These are phyloP conservation scores for Boletus coccyginus DNA, from an alignment of 768 basidiomycete species.

Conservation along the genomic window DNA sequence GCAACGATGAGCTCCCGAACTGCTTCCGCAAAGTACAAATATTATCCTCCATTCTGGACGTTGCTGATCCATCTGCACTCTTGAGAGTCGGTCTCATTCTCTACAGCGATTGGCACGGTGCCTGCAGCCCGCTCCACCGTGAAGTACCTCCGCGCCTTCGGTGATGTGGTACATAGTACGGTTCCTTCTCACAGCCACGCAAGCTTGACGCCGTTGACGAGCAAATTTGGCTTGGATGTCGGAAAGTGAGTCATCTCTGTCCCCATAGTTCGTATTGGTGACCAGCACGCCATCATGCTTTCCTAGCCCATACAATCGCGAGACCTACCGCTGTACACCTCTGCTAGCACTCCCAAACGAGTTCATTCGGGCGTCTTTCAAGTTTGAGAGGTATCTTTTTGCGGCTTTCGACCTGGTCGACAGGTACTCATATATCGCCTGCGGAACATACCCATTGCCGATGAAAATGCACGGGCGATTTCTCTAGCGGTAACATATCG, in stretches of 20 bases:
- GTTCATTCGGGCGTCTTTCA: constrained; percentile 63
- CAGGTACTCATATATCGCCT: constrained; percentile 58
- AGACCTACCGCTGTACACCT: constrained; percentile 97
- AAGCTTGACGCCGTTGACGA: constrained; percentile 61
- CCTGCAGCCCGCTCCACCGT: constrained; percentile 55
- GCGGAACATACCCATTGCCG: neutral
- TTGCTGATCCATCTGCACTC: constrained; percentile 51
- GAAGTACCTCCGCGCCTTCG: constrained; percentile 96
- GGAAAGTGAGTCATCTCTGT: constrained; percentile 66
- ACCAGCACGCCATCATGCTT: neutral
- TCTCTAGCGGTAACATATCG: constrained; percentile 73
- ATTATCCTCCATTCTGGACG: constrained; percentile 41
- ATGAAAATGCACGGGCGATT: constrained; percentile 39
- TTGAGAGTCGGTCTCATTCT: constrained; percentile 70
- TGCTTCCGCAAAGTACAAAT: constrained; percentile 3
- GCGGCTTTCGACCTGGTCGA: constrained; percentile 79
- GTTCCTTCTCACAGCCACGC: constrained; percentile 53
- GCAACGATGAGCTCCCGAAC: neutral
- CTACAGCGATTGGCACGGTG: constrained; percentile 91
- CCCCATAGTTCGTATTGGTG: neutral
- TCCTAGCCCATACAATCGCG: constrained; percentile 79
- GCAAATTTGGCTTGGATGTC: constrained; percentile 39
- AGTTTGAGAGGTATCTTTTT: constrained; percentile 88
- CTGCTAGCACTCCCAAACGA: constrained; percentile 84
- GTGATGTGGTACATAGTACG: constrained; percentile 65